Conservation (phyloP, 2,329 filamentous ascomycete species). For the Rhexocercosporidium sp. region DNA sequence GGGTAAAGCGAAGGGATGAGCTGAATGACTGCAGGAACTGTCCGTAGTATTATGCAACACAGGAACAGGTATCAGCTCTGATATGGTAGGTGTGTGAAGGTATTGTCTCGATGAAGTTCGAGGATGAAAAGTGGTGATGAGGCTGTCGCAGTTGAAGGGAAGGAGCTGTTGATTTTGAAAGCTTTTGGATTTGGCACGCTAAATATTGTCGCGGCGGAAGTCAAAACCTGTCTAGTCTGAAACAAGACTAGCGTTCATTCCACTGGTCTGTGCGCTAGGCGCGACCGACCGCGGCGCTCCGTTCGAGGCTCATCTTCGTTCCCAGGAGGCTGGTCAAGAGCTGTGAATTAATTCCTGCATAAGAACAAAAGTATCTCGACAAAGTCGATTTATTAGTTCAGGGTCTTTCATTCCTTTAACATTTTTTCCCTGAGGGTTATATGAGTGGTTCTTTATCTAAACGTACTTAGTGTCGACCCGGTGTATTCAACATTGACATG, state of each 20-base stretch:
- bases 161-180: not conserved
- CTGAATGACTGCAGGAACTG: not conserved
- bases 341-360: not conserved
- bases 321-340: not conserved
- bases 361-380: not conserved
- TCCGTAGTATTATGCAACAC: constrained; percentile 13
- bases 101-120: constrained; percentile 12
- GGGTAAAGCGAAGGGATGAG: constrained; percentile 14
- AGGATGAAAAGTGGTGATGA: constrained; percentile 9
- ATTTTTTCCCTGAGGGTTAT: too few relatives aligned
- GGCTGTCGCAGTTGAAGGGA: not conserved
- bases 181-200: not conserved
- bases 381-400: too few relatives aligned
- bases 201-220: constrained; percentile 1
- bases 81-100: constrained; percentile 17
- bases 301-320: too few relatives aligned
- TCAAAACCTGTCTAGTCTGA: not conserved
- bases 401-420: not conserved
- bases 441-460: not conserved
- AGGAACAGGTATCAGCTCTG: constrained; percentile 18
- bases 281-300: not conserved
- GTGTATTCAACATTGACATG: too few relatives aligned
- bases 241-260: not conserved
- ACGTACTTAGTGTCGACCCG: not conserved
- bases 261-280: not conserved